A percentile compares a stretch with the other conserved stretches of the same genome.
These are phyloP conservation scores for Lentinula detonsa DNA, from an alignment of 768 basidiomycete genomes.

Conservation along the genomic window DNA sequence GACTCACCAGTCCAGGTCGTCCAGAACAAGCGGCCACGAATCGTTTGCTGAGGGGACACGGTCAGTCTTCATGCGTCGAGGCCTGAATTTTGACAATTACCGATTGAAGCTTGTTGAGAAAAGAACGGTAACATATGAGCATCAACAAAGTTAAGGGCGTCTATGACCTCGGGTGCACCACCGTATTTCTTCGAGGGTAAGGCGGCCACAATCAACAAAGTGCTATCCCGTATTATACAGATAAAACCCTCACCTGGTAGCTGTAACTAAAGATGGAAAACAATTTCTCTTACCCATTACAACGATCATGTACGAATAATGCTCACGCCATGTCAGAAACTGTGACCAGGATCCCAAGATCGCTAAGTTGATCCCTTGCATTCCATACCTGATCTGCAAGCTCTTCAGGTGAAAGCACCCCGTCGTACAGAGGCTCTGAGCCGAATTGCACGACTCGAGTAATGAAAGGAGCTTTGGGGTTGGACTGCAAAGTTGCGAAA, in stretches of 20 bases:
- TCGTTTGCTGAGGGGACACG: slow-evolving; percentile 33
- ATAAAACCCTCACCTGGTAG: slow-evolving; percentile 35
- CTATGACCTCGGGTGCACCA: slow-evolving; percentile 19
- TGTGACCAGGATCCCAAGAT: slow-evolving; percentile 59
- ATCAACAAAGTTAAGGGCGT: slow-evolving; percentile 58
- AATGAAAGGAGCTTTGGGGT: slow-evolving; percentile 57
- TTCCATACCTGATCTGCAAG: slow-evolving; percentile 46
- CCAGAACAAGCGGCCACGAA: slow-evolving; percentile 57
- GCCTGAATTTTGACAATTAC: slow-evolving; percentile 22
- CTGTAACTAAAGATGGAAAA: slow-evolving; percentile 8
- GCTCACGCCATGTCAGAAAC: slow-evolving; percentile 63
- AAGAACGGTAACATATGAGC: slow-evolving; percentile 73
- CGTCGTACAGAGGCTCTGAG: slow-evolving; percentile 62
- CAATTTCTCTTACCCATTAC: background rate
- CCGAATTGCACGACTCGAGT: slow-evolving; percentile 66
- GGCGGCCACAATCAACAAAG: background rate
- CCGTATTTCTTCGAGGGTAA: background rate
- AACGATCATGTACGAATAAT: background rate
- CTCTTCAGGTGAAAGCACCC: slow-evolving; percentile 39
- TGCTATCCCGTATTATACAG: background rate
- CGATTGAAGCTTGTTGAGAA: slow-evolving; percentile 46
- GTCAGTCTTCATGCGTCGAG: background rate
- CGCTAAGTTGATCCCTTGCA: slow-evolving; percentile 43
- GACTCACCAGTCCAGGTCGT: slow-evolving; percentile 49
- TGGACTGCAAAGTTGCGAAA: slow-evolving; percentile 46